Percentiles rank a stretch among this genome's conserved stretches.
phyloP scores from a whole-genome alignment of 371 early-diverging fungal species.

The Mortierella sp. region DNA sequence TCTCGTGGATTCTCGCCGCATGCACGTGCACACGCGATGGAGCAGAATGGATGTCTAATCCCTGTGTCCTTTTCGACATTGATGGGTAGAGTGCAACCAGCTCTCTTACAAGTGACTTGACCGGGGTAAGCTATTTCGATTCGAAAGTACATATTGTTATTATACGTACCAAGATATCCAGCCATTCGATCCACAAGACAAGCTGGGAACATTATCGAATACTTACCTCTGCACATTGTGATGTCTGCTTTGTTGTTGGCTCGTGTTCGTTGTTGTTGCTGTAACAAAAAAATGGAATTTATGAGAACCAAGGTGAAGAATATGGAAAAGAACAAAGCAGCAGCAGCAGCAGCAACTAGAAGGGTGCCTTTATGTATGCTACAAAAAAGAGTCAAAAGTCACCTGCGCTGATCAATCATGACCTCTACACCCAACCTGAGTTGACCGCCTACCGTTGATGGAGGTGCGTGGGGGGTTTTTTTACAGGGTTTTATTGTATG shows the following conservation, averaged over 20 bases:
- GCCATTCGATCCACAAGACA: too few relatives aligned
- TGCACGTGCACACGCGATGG: slow-evolving; percentile 23
- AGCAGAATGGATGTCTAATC: slow-evolving; percentile 31
- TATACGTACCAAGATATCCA: too few relatives aligned
- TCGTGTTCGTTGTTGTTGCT: too few relatives aligned
- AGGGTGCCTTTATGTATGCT: background rate
- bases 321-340: background rate
- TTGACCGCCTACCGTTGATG: background rate
- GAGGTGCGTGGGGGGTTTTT: too few relatives aligned
- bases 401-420: background rate
- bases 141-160: too few relatives aligned
- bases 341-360: background rate
- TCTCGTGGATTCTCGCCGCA: slow-evolving; percentile 39
- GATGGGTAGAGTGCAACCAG: slow-evolving; percentile 32
- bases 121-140: slow-evolving; percentile 17
- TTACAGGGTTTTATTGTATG: background rate
- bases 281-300: too few relatives aligned
- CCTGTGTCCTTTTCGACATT: slow-evolving; percentile 18
- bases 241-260: too few relatives aligned
- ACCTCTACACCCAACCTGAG: background rate
- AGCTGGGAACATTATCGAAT: too few relatives aligned
- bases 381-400: background rate
- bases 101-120: slow-evolving; percentile 24
- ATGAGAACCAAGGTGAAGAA: background rate
- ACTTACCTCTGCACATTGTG: slow-evolving; percentile 11